phyloP scores from a whole-genome alignment of 345 rosid genomes.

The Ailanthus altissimus region DNA sequence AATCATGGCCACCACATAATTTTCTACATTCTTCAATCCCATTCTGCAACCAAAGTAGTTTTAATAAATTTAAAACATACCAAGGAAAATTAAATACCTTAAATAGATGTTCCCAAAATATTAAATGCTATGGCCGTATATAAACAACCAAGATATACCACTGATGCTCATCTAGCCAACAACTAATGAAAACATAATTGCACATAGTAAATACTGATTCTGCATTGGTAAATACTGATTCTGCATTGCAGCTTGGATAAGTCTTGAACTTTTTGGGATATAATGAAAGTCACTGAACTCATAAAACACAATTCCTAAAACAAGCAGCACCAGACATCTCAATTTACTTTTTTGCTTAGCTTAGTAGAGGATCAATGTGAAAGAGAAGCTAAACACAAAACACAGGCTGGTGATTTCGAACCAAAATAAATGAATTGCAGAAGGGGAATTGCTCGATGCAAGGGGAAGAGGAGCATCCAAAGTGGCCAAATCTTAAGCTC shows the following conservation, averaged over 20 bases:
- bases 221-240: too few relatives aligned
- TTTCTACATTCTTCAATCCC: slow-evolving; percentile 98
- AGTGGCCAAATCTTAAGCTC: too few relatives aligned
- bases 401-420: too few relatives aligned
- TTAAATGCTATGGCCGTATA: too few relatives aligned
- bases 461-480: too few relatives aligned
- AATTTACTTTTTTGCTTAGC: too few relatives aligned
- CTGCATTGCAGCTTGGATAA: neutral
- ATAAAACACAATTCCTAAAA: neutral
- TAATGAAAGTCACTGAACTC: neutral
- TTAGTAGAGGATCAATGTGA: too few relatives aligned
- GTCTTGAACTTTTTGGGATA: neutral
- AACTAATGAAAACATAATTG: neutral
- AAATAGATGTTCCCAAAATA: neutral
- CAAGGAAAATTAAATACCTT: neutral
- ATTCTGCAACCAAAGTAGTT: slow-evolving; percentile 55
- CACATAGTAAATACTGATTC: neutral
- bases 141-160: neutral
- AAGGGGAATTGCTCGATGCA: too few relatives aligned
- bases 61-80: neutral
- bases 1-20: slow-evolving; percentile 99
- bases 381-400: too few relatives aligned
- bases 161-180: slow-evolving; percentile 1
- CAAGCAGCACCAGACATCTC: neutral
- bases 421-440: too few relatives aligned